phyloP scores from a whole-genome alignment of 305 asterid species.

The Withania somnifera region DNA sequence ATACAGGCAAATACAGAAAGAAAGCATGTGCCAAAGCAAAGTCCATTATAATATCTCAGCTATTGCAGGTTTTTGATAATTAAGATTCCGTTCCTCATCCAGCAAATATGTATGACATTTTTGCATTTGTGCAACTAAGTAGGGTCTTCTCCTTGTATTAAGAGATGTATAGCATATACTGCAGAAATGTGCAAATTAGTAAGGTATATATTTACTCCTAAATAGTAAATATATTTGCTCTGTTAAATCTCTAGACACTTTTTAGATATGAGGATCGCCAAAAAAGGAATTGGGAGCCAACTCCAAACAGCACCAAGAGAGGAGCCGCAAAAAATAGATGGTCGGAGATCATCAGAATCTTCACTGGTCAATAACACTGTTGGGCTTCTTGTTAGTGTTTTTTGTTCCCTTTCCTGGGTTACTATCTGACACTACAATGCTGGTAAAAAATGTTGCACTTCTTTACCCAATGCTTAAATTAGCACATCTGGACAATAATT shows the following conservation, averaged over 20 bases:
- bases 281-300: background rate
- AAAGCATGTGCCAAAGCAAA: background rate
- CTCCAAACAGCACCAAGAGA: background rate
- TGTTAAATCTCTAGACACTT: background rate
- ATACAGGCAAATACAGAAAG: background rate
- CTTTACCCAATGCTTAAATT: constrained; percentile 4
- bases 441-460: background rate
- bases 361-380: background rate
- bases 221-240: background rate
- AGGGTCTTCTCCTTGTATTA: background rate
- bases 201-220: background rate
- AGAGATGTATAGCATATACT: background rate
- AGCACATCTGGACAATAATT: constrained; percentile 4
- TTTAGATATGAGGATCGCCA: background rate
- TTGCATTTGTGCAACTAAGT: background rate
- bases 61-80: background rate
- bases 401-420: background rate
- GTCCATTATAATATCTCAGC: background rate
- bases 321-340: constrained; percentile 1
- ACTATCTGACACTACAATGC: background rate
- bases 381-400: background rate
- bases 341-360: background rate
- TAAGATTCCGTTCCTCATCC: background rate
- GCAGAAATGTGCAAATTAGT: background rate
- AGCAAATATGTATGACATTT: background rate